phyloP scores from a whole-genome alignment of 768 basidiomycete species.

The Heimioporus sp. region DNA sequence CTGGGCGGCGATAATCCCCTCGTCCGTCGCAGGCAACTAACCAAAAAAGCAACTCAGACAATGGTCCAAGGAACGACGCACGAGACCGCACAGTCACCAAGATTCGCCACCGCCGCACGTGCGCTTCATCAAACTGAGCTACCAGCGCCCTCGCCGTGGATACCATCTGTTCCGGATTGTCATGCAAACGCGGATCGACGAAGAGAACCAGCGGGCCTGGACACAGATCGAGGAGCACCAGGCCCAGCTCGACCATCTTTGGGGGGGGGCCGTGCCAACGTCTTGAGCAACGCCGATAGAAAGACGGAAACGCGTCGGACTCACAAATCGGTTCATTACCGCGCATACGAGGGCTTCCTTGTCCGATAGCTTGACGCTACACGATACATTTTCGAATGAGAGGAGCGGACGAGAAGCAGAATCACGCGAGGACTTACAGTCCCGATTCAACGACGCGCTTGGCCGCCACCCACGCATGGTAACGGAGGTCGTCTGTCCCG shows the following conservation, averaged over 20 bases:
- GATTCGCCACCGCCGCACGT: slow-evolving; percentile 39
- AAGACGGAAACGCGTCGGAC: slow-evolving; percentile 5
- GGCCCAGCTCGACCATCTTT: slow-evolving; percentile 53
- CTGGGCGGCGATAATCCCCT: slow-evolving; percentile 48
- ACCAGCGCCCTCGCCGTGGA: slow-evolving; percentile 41
- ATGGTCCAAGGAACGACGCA: neutral
- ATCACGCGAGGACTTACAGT: slow-evolving; percentile 6
- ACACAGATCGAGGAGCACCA: slow-evolving; percentile 41
- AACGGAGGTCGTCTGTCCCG: slow-evolving; percentile 25
- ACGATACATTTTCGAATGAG: neutral
- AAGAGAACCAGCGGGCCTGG: slow-evolving; percentile 50
- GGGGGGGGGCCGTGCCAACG: neutral
- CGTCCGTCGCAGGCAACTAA: slow-evolving; percentile 58
- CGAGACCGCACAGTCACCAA: slow-evolving; percentile 44
- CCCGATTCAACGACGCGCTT: slow-evolving; percentile 29
- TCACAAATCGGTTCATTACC: slow-evolving; percentile 31
- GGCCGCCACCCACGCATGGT: slow-evolving; percentile 35
- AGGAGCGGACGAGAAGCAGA: neutral
- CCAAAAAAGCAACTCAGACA: neutral
- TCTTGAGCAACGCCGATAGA: neutral
- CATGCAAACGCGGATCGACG: slow-evolving; percentile 48
- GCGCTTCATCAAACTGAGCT: slow-evolving; percentile 39
- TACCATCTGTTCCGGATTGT: slow-evolving; percentile 38
- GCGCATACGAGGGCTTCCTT: slow-evolving; percentile 17
- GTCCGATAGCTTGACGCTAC: slow-evolving; percentile 15